Conservation (phyloP, 2,329 filamentous ascomycete species). For the Samsoniella hepiali region DNA sequence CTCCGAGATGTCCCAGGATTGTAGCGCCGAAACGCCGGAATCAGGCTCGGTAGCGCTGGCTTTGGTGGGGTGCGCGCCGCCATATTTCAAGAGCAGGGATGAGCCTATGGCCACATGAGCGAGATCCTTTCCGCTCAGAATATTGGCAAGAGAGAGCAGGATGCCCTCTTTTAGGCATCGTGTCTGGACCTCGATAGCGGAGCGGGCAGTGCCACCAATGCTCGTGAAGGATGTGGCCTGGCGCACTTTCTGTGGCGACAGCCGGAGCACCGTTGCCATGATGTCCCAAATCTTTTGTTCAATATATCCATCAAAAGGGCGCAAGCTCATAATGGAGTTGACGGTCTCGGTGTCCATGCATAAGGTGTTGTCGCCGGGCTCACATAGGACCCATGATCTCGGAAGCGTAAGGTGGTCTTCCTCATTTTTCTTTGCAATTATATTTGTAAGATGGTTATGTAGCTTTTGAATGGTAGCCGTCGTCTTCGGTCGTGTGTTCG, state of each 20-base stretch:
- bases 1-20: background rate
- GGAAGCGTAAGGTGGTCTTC: background rate
- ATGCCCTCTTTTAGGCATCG: background rate
- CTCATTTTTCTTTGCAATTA: background rate
- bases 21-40: background rate
- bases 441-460: background rate
- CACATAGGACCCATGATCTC: background rate
- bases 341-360: background rate
- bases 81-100: background rate
- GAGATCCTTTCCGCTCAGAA: background rate
- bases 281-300: background rate
- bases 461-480: background rate
- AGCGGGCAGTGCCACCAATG: background rate
- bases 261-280: background rate
- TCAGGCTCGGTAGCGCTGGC: background rate
- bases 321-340: background rate
- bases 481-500: background rate
- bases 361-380: background rate
- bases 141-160: background rate
- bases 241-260: background rate
- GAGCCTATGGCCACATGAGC: background rate
- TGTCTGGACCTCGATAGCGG: background rate
- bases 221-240: background rate
- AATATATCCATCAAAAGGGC: background rate
- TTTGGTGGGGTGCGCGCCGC: background rate